phyloP scores from a whole-genome alignment of 176 grass and related monocot genomes.

The Tuctoria greenei region DNA sequence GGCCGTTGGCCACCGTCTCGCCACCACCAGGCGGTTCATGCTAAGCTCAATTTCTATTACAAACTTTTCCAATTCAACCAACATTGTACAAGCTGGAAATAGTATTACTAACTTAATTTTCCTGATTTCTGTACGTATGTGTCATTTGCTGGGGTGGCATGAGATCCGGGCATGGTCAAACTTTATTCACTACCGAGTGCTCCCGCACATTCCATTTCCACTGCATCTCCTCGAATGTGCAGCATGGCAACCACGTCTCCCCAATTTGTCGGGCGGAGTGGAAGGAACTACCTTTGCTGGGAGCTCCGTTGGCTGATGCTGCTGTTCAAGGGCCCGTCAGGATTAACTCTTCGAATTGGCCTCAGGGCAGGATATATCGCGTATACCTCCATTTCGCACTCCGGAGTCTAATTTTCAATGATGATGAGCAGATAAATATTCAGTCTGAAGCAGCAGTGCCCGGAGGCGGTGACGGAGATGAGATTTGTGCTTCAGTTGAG shows the following conservation, averaged over 20 bases:
- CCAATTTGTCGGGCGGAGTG: constrained; percentile 63
- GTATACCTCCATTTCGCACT: constrained; percentile 25
- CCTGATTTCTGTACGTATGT: constrained; percentile 55
- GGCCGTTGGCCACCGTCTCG: not conserved
- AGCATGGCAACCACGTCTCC: constrained; percentile 55
- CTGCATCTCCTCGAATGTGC: constrained; percentile 62
- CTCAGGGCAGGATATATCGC: constrained; percentile 30
- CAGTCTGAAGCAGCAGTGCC: constrained; percentile 23
- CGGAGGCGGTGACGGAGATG: not conserved
- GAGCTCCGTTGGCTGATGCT: constrained; percentile 15
- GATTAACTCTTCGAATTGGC: constrained; percentile 36
- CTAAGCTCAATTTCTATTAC: not conserved
- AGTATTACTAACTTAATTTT: constrained; percentile 18
- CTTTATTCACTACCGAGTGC: constrained; percentile 69
- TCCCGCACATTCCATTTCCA: constrained; percentile 80
- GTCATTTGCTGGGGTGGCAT: constrained; percentile 64
- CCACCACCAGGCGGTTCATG: no score
- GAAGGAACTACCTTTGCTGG: constrained; percentile 65
- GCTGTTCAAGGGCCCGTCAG: constrained; percentile 33
- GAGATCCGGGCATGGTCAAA: constrained; percentile 58
- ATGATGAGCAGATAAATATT: constrained; percentile 50
- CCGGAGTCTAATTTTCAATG: constrained; percentile 49
- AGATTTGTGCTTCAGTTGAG: constrained; percentile 23
- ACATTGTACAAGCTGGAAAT: not conserved
- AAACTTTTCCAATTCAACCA: not conserved